phyloP scores from a whole-genome alignment of 192 early-diverging fungal species.

The Thoreauomyces humboldtii region DNA sequence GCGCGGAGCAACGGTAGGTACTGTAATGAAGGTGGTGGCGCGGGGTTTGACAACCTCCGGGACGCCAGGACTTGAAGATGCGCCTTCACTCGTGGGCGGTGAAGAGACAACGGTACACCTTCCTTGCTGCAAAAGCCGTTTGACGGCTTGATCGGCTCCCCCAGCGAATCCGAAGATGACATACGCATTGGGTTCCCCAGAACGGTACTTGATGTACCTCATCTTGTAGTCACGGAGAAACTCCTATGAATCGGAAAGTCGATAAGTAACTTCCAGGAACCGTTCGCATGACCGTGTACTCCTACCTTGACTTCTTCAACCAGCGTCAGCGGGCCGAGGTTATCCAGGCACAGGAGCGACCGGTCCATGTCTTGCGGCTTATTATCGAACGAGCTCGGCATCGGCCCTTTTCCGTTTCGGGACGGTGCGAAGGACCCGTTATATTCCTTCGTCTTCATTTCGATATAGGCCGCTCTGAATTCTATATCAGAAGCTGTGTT shows the following conservation, averaged over 20 bases:
- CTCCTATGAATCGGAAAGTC: not conserved
- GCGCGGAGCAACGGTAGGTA: too few species aligned
- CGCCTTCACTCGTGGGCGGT: too few species aligned
- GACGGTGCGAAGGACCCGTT: not conserved
- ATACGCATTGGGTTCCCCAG: not conserved
- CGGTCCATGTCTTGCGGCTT: not conserved
- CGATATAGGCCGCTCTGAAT: not conserved
- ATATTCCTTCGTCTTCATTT: not conserved
- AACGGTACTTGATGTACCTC: not conserved
- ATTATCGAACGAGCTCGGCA: not conserved
- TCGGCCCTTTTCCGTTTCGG: not conserved
- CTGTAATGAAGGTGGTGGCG: too few species aligned
- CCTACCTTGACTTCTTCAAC: constrained; percentile 8
- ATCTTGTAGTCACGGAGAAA: not conserved
- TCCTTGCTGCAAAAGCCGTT: too few species aligned
- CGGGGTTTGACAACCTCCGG: too few species aligned
- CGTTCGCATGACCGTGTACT: not conserved
- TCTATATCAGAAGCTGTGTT: not conserved
- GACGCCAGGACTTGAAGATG: too few species aligned
- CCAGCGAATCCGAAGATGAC: not conserved
- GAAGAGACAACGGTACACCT: too few species aligned
- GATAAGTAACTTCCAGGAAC: not conserved
- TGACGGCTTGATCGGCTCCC: not conserved
- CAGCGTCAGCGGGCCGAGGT: not conserved
- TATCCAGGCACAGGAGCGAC: not conserved